Evolutionary conservation across 73 alveolate species (phyloP).

Genomic region (Vitrella brassicaformis): DNA sequence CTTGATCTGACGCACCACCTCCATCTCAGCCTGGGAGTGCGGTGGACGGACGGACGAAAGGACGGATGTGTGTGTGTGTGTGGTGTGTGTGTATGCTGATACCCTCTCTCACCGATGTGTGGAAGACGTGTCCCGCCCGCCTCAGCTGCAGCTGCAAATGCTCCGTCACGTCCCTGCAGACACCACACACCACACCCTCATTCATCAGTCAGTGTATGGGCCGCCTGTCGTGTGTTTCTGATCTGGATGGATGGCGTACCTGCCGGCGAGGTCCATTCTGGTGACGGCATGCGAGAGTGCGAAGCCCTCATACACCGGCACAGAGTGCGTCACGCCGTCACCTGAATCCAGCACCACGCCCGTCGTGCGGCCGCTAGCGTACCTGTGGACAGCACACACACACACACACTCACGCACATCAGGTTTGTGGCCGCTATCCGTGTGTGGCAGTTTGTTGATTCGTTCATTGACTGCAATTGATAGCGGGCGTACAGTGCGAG

Average conservation of each 20-base stretch:
- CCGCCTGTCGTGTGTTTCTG: too few species aligned
- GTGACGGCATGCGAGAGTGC: slow-evolving; percentile 71
- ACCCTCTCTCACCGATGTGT: background rate
- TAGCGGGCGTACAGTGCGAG: slow-evolving; percentile 66
- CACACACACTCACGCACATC: too few species aligned
- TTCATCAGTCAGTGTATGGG: too few species aligned
- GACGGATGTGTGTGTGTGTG: too few species aligned
- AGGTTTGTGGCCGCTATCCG: too few species aligned
- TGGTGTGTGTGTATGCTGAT: too few species aligned
- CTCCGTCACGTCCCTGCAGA: slow-evolving; percentile 69
- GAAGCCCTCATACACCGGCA: slow-evolving; percentile 74
- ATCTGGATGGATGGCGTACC: slow-evolving; percentile 22
- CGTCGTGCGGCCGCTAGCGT: slow-evolving; percentile 48
- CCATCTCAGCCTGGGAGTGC: slow-evolving; percentile 9
- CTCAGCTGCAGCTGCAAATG: slow-evolving; percentile 65
- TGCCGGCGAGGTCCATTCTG: slow-evolving; percentile 79
- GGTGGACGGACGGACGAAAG: background rate
- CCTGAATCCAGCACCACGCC: slow-evolving; percentile 85
- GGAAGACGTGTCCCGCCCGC: slow-evolving; percentile 19
- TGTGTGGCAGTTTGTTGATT: too few species aligned
- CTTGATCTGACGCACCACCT: slow-evolving; percentile 30
- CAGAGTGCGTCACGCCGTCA: slow-evolving; percentile 73
- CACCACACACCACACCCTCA: too few species aligned
- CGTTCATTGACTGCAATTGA: too few species aligned
- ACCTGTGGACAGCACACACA: slow-evolving; percentile 51